Base-by-base conservation (phyloP, 1,139 yeast genomes). In the Barnettozyma hawaiiensis region DNA sequence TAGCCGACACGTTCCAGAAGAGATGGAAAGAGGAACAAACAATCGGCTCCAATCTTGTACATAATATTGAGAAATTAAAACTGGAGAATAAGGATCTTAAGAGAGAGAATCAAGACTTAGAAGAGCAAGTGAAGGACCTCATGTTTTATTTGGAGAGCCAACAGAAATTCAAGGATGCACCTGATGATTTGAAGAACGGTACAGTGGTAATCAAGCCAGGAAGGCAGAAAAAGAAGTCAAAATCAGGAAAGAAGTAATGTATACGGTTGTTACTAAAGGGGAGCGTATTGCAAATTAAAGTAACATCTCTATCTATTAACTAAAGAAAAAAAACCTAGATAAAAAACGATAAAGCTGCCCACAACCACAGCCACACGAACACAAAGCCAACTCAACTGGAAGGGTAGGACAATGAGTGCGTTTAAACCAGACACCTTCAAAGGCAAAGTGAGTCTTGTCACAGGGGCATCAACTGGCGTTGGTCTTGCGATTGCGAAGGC, bases 61-160 rank as follows among this genome's bases (percentile, higher is more conserved):
- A 67, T 19, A 84, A 83, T 52, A 60, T 85, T 7, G 84, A 78
- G 33, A 66, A 56, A 42, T 50, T 81, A 9, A 62, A 67, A 10
- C 55, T 60, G 9, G 66, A 70, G 34, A 70, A 70, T 34, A 58
- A 61, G 11, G 58, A 63, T 5, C 49, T 61, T 8, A 43, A 46
- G n/a, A 54, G 53, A 4, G 67, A 73, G 43, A 79, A 76, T 26
- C 61, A 61, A 20, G 85, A 77, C 3, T 63, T 86, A 37, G 61
- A 71, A 39, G 94, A 84, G 31, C 94, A 86, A 59, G 78, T 84
- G 4, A 75, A 73, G 31, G 96, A 89, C 59, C 62, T 89, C 45
- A 85, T 87, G 96, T 83, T 85, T 51, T 85, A 71, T 58, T 66
- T 87, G 41, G 94, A 85, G 48, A 74, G 85, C 4, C 85, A 76